Conservation (phyloP, 768 basidiomycete species). For the Termitomyces sp. region DNA sequence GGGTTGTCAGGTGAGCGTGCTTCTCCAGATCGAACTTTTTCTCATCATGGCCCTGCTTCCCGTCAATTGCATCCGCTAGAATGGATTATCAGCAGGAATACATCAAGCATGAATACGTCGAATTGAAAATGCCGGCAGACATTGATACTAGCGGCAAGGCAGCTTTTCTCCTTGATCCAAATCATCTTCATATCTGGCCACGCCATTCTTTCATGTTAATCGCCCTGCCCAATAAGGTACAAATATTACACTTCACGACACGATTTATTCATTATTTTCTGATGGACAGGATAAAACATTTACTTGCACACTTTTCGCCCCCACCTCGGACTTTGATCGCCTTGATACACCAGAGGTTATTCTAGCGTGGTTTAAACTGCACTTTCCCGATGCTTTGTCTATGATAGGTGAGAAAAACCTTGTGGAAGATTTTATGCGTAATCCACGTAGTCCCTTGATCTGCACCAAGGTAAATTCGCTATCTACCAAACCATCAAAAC, state of each 20-base stretch:
- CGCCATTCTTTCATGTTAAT: conserved; percentile 99
- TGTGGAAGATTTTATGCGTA: conserved; percentile 70
- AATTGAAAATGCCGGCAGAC: conserved; percentile 91
- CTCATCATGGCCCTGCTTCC: conserved; percentile 25
- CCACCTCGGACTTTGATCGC: conserved; percentile 68
- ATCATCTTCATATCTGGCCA: conserved; percentile 99
- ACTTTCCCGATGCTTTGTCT: conserved; percentile 87
- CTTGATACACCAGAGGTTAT: conserved; percentile 54
- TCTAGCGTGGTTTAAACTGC: conserved; percentile 68
- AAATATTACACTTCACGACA: conserved; percentile 18
- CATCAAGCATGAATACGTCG: conserved; percentile 93
- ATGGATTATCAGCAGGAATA: conserved; percentile 96
- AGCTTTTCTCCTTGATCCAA: conserved; percentile 83
- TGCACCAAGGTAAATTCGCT: conserved; percentile 75
- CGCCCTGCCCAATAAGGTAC: conserved; percentile 94
- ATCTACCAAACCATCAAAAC: conserved; percentile 16
- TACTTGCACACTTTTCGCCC: conserved; percentile 95
- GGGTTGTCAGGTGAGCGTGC: conserved; percentile 71
- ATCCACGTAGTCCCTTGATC: conserved; percentile 87
- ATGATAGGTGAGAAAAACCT: conserved; percentile 80
- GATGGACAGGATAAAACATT: conserved; percentile 84
- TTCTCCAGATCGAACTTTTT: conserved; percentile 23
- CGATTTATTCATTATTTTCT: conserved; percentile 21
- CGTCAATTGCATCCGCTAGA: conserved; percentile 37
- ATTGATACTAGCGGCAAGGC: conserved; percentile 53